These are phyloP conservation scores for Apiospora malaysiana DNA, from an alignment of 2,329 filamentous ascomycete genomes.

Conservation along the genomic window DNA sequence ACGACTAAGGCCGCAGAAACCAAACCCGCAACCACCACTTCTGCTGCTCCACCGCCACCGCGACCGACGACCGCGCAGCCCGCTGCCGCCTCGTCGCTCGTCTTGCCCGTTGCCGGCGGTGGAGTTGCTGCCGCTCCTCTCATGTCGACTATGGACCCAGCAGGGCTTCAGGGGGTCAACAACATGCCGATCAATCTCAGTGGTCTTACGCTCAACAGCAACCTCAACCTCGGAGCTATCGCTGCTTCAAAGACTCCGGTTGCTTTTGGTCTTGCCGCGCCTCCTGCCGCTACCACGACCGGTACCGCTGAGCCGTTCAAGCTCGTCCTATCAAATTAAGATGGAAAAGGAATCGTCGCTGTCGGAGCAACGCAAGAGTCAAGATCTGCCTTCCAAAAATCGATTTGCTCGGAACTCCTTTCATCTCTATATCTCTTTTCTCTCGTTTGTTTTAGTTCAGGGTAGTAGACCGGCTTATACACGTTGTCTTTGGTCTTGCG, in stretches of 20 bases:
- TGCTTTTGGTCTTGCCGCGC: not conserved
- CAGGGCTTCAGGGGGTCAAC: conserved; percentile 30
- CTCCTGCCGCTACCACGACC: not conserved
- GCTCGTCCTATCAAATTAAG: conserved; percentile 5
- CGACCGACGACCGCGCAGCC: not conserved
- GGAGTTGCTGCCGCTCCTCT: conserved; percentile 26
- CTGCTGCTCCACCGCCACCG: not conserved
- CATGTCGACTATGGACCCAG: conserved; percentile 32
- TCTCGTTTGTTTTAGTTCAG: conserved; percentile 17
- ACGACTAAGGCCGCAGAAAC: not conserved
- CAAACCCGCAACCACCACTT: not conserved
- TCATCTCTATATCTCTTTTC: not conserved
- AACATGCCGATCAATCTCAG: conserved; percentile 35
- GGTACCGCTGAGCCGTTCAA: not conserved
- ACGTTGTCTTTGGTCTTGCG: conserved; percentile 12
- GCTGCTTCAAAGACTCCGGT: conserved; percentile 19
- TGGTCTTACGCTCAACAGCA: conserved; percentile 34
- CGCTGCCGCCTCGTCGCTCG: conserved; percentile 28
- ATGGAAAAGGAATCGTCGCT: not conserved
- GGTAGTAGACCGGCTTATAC: conserved; percentile 13
- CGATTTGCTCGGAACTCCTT: not conserved
- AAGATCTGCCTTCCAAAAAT: not conserved
- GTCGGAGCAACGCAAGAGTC: not conserved
- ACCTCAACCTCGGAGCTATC: conserved; percentile 35
- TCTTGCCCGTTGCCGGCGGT: conserved; percentile 25